A percentile compares a stretch with the other conserved stretches of the same genome.
Evolutionary conservation across 192 early-diverging fungal species (phyloP).

Genomic region (Coemansia reversa): DNA sequence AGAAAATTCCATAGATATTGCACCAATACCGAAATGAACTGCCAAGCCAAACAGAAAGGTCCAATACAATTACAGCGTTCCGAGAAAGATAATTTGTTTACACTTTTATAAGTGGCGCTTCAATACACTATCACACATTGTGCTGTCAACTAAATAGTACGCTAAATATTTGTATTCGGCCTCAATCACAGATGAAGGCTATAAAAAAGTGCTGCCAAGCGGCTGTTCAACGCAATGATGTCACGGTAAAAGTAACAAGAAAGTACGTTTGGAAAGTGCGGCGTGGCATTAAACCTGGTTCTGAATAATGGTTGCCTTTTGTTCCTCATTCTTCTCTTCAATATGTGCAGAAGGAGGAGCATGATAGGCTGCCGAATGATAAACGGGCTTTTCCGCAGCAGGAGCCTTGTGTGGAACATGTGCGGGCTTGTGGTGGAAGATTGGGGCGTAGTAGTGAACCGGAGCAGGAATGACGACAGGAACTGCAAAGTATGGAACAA

Average conservation of each 20-base stretch:
- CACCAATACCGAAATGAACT: no score
- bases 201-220: no score
- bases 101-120: no score
- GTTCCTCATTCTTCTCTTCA: conserved; percentile 3
- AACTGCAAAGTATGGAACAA: conserved; percentile 6
- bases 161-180: no score
- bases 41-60: no score
- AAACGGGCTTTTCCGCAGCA: conserved; percentile 15
- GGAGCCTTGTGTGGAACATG: conserved; percentile 12
- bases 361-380: conserved; percentile 7
- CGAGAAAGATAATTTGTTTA: no score
- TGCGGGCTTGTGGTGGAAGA: conserved; percentile 5
- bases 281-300: conserved; percentile 11
- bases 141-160: no score
- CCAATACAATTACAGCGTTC: no score
- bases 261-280: neutral
- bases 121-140: no score
- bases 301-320: conserved; percentile 22
- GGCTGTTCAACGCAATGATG: no score
- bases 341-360: conserved; percentile 1
- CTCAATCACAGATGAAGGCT: no score
- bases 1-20: no score
- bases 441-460: conserved; percentile 12
- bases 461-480: conserved; percentile 19
- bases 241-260: conserved; percentile 1